These are phyloP conservation scores for Rutstroemia sp. DNA, from an alignment of 2,329 filamentous ascomycete species.

Conservation along the genomic window DNA sequence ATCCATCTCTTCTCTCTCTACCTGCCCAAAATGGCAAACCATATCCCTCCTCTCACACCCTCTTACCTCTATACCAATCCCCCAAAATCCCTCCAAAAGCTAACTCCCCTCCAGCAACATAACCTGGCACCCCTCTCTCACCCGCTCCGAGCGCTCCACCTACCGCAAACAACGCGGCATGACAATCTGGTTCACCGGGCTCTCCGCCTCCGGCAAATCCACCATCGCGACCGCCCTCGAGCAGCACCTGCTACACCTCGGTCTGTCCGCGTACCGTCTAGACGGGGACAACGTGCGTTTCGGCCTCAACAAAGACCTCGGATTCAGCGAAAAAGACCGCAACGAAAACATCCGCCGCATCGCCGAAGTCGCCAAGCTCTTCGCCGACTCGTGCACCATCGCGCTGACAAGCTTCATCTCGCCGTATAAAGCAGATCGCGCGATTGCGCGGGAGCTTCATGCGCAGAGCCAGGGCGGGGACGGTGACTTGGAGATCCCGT, in stretches of 20 bases:
- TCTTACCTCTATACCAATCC: not conserved
- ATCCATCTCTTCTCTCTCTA: not conserved
- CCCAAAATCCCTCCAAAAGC: not conserved
- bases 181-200: conserved; percentile 96
- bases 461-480: conserved; percentile 42
- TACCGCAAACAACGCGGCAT: conserved; percentile 79
- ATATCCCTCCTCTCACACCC: not conserved
- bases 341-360: conserved; percentile 98
- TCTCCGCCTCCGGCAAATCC: conserved; percentile 93
- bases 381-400: conserved; percentile 81
- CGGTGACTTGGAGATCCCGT: conserved; percentile 62
- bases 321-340: conserved; percentile 86
- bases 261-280: conserved; percentile 79
- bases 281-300: conserved; percentile 99
- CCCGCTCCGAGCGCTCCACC: conserved; percentile 66
- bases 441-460: conserved; percentile 76
- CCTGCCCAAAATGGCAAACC: not conserved
- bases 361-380: conserved; percentile 86
- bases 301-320: conserved; percentile 94
- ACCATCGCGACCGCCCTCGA: conserved; percentile 95
- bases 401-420: conserved; percentile 96
- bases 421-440: conserved; percentile 81
- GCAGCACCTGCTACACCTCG: conserved; percentile 87
- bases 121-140: conserved; percentile 77
- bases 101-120: conserved; percentile 60